Evolutionary conservation across 441 rosid species (phyloP), one percentile per base, ranked within the genome.

Genomic region (Populus hybrid): DNA sequence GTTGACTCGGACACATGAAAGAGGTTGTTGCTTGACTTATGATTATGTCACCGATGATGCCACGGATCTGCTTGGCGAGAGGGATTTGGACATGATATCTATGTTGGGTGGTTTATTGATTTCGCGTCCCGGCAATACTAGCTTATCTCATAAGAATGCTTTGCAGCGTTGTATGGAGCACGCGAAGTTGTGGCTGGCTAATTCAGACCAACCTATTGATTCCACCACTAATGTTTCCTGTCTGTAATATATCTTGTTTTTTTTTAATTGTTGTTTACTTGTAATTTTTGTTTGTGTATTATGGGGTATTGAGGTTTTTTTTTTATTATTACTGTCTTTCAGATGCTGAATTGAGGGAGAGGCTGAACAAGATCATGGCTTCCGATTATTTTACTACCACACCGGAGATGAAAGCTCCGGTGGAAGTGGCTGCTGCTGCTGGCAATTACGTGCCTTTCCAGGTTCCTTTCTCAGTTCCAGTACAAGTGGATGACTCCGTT

Each of bases 31-130:
- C 85, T 85, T 94, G 91, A 87, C 93, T 24, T 96, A 96, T 73
- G 99, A 96, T 81, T 84, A 85, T 46, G 98, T 96, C 5, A 90
- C 98, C 6, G 99, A 95, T 68, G 98, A 95, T 16, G 92, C 89
- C 28, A 89, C 93, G 74, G 97, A 93, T 89, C 88, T 89, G 75
- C 91, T 92, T 5, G 84, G 90, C 16, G 98, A 96, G 85, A 73
- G 78, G 35, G 99, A 96, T 82, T 86, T 96, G 88, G 95, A 92
- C 82, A 46, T 82, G 81, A 87, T 94, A 73, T 91, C 98, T 1
- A 69, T 67, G 75, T 84, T 94, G 14, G 79, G 98, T 75, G 87
- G 88, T 5, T 50, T 90, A 75, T 67, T 96, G 88, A 76, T 88
- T 23, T 92, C 97, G 30, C 92, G 97, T 30, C 96, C 97, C 0